Evolutionary conservation across 495 filamentous ascomycete species (phyloP), one percentile per base, ranked within the genome.

Genomic region (Rhizodiscina lignyota): DNA sequence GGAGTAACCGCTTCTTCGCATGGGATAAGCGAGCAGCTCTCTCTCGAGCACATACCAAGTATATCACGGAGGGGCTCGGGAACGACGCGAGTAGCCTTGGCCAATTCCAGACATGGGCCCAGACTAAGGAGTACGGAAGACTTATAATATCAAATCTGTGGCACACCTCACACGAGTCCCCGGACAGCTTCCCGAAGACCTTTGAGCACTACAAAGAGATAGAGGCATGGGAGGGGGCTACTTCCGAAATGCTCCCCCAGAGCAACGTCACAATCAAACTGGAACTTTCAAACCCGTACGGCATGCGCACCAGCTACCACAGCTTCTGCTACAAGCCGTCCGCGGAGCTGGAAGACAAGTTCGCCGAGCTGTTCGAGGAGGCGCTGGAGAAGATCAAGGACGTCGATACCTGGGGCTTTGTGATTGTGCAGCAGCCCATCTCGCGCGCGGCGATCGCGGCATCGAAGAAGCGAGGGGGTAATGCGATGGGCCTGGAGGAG

Each of bases 131-230:
- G n/a, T n/a, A n/a, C n/a, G n/a, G n/a, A n/a, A n/a, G n/a, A n/a
- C n/a, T n/a, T n/a, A n/a, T n/a, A n/a, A n/a, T n/a, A n/a, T n/a
- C n/a, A n/a, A n/a, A n/a, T n/a, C n/a, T n/a, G n/a, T n/a, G n/a
- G n/a, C n/a, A n/a, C n/a, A n/a, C n/a, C n/a, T n/a, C n/a, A n/a
- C n/a, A n/a, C n/a, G n/a, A n/a, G n/a, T n/a, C n/a, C n/a, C n/a
- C n/a, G n/a, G n/a, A n/a, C n/a, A n/a, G 33, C 15, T 23, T 34
- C 15, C 4, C 19, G 36, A 21, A 22, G 16, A 19, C 3, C 18
- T 42, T 15, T 6, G n/a, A 27, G 26, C 29, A n/a, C 39, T 49
- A 27, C 13, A 13, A 27, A 8, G 8, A 6, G 24, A 27, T 27
- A 6, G 24, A 27, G 13, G 24, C 24, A 8, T 27, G 6, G 24